phyloP scores from a whole-genome alignment of 495 filamentous ascomycete species.

The Trichoderma gamsii region DNA sequence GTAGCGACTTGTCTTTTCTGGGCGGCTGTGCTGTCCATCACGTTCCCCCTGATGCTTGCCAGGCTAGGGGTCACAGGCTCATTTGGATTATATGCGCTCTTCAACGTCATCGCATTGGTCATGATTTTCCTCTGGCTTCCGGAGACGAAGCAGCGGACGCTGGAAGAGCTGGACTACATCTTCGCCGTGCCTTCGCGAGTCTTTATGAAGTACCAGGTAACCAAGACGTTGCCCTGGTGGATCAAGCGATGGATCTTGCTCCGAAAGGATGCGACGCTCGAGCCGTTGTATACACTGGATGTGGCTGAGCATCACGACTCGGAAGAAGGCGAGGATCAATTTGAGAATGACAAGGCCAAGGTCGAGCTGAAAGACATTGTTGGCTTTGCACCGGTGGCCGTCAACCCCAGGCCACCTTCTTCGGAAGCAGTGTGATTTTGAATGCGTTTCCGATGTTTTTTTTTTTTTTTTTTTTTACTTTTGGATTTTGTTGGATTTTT shows the following conservation, averaged over 20 bases:
- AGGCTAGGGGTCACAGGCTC: slow-evolving; percentile 48
- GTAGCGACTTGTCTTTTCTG: slow-evolving; percentile 65
- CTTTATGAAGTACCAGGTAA: slow-evolving; percentile 60
- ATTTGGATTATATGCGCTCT: slow-evolving; percentile 54
- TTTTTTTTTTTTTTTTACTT: not conserved
- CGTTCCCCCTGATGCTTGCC: slow-evolving; percentile 58
- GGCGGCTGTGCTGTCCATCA: slow-evolving; percentile 58
- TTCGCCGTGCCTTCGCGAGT: slow-evolving; percentile 63
- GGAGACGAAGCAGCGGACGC: slow-evolving; percentile 61
- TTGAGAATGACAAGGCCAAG: slow-evolving; percentile 14
- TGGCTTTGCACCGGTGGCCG: not conserved
- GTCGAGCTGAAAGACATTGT: slow-evolving; percentile 16
- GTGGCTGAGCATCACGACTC: not conserved
- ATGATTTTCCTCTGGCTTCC: slow-evolving; percentile 65
- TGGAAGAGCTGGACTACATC: slow-evolving; percentile 80
- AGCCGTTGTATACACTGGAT: slow-evolving; percentile 56
- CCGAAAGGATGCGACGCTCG: slow-evolving; percentile 44
- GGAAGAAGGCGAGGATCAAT: slow-evolving; percentile 3
- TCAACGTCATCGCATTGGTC: slow-evolving; percentile 56
- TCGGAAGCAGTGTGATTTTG: not conserved
- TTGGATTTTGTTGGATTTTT: not conserved
- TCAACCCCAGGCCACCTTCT: not conserved
- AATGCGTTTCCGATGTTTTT: not conserved
- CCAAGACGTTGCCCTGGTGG: slow-evolving; percentile 60
- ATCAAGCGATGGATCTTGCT: slow-evolving; percentile 60